A percentile compares a stretch with the other conserved stretches of the same genome.
Conservation (phyloP, 345 rosid genomes). For the Eucalyptus regnans region DNA sequence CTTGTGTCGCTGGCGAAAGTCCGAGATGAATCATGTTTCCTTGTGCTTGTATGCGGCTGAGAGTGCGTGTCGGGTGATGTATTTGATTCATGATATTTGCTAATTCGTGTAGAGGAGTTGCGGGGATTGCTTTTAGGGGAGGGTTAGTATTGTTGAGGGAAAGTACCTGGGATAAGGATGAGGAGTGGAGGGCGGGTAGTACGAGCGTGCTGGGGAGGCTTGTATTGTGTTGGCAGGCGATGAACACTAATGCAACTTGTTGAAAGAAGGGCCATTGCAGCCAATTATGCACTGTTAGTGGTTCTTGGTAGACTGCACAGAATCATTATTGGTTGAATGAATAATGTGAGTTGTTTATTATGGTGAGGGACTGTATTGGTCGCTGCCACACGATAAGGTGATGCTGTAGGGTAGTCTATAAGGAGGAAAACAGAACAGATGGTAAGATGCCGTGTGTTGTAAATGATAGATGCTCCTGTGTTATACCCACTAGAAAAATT, state of each 20-base stretch:
- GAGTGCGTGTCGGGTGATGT: not conserved
- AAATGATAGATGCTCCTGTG: not conserved
- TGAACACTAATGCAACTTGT: not conserved
- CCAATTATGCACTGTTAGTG: not conserved
- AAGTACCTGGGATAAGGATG: not conserved
- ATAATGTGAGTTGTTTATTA: not conserved
- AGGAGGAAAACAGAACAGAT: not conserved
- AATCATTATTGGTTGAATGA: not conserved
- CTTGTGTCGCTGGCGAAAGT: not conserved
- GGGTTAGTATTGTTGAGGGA: not conserved
- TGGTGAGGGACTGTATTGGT: not conserved
- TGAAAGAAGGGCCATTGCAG: not conserved
- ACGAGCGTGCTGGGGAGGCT: not conserved
- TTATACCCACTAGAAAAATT: not conserved
- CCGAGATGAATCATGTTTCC: not conserved
- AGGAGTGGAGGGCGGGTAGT: not conserved
- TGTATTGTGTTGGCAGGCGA: not conserved
- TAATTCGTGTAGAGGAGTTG: not conserved
- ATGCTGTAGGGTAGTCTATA: not conserved
- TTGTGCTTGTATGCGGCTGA: not conserved
- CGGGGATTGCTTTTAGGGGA: not conserved
- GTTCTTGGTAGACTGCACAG: not conserved
- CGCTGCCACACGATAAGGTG: not conserved
- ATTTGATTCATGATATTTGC: not conserved
- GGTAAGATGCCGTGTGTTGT: not conserved